Evolutionary conservation across 202 grass and related monocot species (phyloP), one percentile per base, ranked within the genome.

Genomic region (Bolboschoenoplectus hybrid): DNA sequence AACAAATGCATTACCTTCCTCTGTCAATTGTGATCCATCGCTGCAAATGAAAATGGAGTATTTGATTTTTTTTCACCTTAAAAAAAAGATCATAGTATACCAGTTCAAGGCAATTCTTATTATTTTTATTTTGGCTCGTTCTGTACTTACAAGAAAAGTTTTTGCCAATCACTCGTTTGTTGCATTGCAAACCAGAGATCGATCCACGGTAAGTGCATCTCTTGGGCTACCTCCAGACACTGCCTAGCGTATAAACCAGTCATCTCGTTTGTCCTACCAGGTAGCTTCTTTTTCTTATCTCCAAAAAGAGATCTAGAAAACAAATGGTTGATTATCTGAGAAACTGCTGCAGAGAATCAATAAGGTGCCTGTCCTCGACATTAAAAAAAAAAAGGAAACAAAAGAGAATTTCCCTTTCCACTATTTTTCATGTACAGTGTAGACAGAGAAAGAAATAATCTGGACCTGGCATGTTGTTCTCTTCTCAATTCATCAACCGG

Each of bases 101-200:
- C 39, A 49, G 1, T 32, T 45, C 14, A 66, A 13, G 9, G 4
- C 9, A 26, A 82, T 57, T 56, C 12, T 56, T 77, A 9, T 55
- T 39, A 73, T 47, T 73, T 26, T 73, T 11, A 46, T 56, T 56
- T 78, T 57, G 50, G 32, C 32, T 57, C 57, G 50, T 7, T 4
- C 39, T 78, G 20, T 78, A 78, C 74, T 78, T 78, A 78, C 45
- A 98, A 87, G 89, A 93, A 92, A 60, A 88, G 87, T 78, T 88
- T 92, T 81, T 92, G 70, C 95, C 95, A 97, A 44, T 81, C 85
- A 61, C 85, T 43, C 58, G 85, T 68, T 50, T 86, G 36, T 87
- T 95, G 95, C 95, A 98, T 95, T 74, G 91, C 90, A 45, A 88
- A 98, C 91, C 91, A 98, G 63, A 95, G 77, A 92, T 98, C 89